A percentile compares a stretch with the other conserved stretches of the same genome.
phyloP scores from a whole-genome alignment of 768 basidiomycete species.

The Kwoniella europaea region DNA sequence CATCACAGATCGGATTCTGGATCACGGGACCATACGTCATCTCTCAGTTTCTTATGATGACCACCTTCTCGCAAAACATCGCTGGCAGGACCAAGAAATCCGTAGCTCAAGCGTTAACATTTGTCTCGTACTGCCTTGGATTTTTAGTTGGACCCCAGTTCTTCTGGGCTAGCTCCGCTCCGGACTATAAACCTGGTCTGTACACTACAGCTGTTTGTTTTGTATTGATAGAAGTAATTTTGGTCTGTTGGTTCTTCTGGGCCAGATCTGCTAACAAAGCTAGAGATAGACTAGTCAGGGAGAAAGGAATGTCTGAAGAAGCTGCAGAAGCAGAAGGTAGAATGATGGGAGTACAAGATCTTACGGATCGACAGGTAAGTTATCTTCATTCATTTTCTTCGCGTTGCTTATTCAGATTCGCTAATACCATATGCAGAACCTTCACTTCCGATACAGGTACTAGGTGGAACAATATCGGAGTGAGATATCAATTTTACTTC shows the following conservation, averaged over 20 bases:
- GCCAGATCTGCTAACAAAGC: slow-evolving; percentile 26
- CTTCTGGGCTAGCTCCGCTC: slow-evolving; percentile 26
- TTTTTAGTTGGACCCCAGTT: slow-evolving; percentile 29
- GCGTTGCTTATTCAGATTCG: not conserved
- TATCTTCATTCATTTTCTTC: no score
- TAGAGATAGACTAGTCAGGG: slow-evolving; percentile 14
- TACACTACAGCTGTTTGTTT: slow-evolving; percentile 28
- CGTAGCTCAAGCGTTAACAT: slow-evolving; percentile 19
- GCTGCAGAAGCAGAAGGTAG: slow-evolving; percentile 23
- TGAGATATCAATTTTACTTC: no score
- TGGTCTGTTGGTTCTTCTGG: slow-evolving; percentile 23
- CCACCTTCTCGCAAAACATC: slow-evolving; percentile 22
- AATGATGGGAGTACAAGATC: slow-evolving; percentile 23
- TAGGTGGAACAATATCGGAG: not conserved
- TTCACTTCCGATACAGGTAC: slow-evolving; percentile 29
- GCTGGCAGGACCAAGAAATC: slow-evolving; percentile 31
- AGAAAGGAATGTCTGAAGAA: slow-evolving; percentile 19
- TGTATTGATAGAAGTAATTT: slow-evolving; percentile 5
- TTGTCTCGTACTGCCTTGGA: slow-evolving; percentile 25
- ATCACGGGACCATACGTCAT: slow-evolving; percentile 25
- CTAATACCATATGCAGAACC: slow-evolving; percentile 14
- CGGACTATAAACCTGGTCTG: slow-evolving; percentile 27
- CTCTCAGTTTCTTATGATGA: slow-evolving; percentile 24
- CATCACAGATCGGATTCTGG: slow-evolving; percentile 27
- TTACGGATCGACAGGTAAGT: slow-evolving; percentile 29